Evolutionary conservation across 1,284 basidiomycete genomes (phyloP).

Genomic region (Nidula niveotomentosa): DNA sequence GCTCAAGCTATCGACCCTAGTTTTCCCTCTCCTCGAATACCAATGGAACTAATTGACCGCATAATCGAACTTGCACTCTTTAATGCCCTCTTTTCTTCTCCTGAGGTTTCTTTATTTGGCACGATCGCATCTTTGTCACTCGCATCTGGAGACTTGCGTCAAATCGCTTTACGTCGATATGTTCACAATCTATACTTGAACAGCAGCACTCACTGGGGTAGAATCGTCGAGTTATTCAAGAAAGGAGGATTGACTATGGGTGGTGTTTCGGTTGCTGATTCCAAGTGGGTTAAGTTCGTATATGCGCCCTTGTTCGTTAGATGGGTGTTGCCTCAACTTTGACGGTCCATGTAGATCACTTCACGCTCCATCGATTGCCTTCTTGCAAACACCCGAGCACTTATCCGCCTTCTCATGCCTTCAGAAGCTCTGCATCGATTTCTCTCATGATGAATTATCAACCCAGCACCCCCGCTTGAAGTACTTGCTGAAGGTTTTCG

Average conservation of each 20-base stretch:
- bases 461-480: conserved; percentile 32
- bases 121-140: conserved; percentile 35
- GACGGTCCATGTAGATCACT: conserved; percentile 12
- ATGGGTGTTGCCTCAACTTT: too few relatives aligned
- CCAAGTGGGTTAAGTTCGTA: conserved; percentile 19
- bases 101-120: conserved; percentile 18
- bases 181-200: conserved; percentile 28
- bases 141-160: conserved; percentile 39
- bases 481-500: conserved; percentile 19
- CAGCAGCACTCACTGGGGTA: conserved; percentile 22
- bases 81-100: conserved; percentile 2
- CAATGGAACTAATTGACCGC: conserved; percentile 41
- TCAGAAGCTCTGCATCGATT: conserved; percentile 31
- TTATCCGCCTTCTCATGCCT: conserved; percentile 24
- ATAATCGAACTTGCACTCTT: conserved; percentile 28
- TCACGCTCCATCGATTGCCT: conserved; percentile 11
- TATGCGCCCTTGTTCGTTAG: not conserved
- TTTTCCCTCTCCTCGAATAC: conserved; percentile 25
- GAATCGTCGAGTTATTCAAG: conserved; percentile 22
- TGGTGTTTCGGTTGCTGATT: conserved; percentile 17
- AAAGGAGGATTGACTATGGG: not conserved
- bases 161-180: conserved; percentile 39
- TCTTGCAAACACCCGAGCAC: conserved; percentile 15
- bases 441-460: conserved; percentile 33
- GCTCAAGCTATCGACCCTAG: not conserved